Percentiles rank a stretch among this genome's conserved stretches.
Evolutionary conservation across 208 protist genomes (phyloP).

Genomic region (Crithidia acanthocephali): DNA sequence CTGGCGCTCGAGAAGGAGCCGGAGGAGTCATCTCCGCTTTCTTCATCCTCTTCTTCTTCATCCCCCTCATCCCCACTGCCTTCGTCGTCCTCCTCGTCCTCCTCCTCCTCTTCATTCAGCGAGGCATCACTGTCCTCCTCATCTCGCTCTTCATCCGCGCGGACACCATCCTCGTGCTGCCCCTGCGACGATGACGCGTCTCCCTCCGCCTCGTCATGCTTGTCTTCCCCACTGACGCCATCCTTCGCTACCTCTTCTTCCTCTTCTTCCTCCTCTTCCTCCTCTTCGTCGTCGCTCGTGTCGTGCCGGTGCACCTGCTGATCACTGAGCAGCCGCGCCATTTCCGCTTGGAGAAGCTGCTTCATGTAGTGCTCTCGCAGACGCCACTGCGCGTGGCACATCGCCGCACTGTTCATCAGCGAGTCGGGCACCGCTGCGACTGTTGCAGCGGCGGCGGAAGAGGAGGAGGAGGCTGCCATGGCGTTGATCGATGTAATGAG

Average conservation of each 20-base stretch:
- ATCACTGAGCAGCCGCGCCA: slow-evolving; percentile 28
- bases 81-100: slow-evolving; percentile 14
- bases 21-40: slow-evolving; percentile 22
- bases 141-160: no score
- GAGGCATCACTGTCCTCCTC: background rate
- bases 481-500: background rate
- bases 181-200: background rate
- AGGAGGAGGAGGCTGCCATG: no score
- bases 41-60: slow-evolving; percentile 1
- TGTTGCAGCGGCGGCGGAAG: background rate
- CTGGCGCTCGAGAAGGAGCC: slow-evolving; percentile 8
- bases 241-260: slow-evolving; percentile 14
- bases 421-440: background rate
- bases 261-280: slow-evolving; percentile 26
- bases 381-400: slow-evolving; percentile 41
- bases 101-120: slow-evolving; percentile 21
- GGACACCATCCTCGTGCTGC: background rate
- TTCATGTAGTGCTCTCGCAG: slow-evolving; percentile 57
- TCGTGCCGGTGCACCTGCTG: slow-evolving; percentile 4
- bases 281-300: slow-evolving; percentile 23
- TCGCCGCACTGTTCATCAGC: slow-evolving; percentile 15
- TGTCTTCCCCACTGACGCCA: slow-evolving; percentile 20
- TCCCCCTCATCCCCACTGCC: slow-evolving; percentile 5
- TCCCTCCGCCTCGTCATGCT: background rate
- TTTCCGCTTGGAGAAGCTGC: slow-evolving; percentile 44